Conservation (phyloP, 441 rosid species). For the Gossypium lobatum region DNA sequence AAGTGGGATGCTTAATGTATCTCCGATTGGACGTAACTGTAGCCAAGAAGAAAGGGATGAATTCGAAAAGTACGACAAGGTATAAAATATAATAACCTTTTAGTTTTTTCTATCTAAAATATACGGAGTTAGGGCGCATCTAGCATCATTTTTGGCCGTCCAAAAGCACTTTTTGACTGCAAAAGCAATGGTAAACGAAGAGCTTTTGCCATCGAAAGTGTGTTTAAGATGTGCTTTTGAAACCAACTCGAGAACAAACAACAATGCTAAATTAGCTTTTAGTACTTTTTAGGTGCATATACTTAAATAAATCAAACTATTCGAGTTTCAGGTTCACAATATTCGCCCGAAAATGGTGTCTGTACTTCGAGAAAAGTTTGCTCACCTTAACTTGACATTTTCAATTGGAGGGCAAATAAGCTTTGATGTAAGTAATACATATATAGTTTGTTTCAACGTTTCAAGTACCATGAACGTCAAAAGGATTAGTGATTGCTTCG, state of each 20-base stretch:
- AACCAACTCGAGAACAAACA: no score
- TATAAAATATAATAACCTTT: slow-evolving; percentile 17
- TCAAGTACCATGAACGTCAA: not conserved
- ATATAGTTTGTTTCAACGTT: not conserved
- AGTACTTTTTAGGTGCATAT: slow-evolving; percentile 11
- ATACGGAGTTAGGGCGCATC: not conserved
- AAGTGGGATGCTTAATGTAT: slow-evolving; percentile 94
- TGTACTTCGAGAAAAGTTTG: slow-evolving; percentile 75
- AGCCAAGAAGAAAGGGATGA: slow-evolving; percentile 99
- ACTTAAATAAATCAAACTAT: slow-evolving; percentile 6
- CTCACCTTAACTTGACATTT: slow-evolving; percentile 84
- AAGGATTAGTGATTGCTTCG: not conserved
- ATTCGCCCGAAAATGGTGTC: slow-evolving; percentile 81
- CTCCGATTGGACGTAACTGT: slow-evolving; percentile 97
- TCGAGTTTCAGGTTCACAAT: slow-evolving; percentile 65
- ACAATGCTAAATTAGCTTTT: no score
- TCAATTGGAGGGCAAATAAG: slow-evolving; percentile 97
- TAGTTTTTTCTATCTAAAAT: not conserved
- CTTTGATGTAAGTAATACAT: slow-evolving; percentile 65
- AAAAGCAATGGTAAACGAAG: no score
- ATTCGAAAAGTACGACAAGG: slow-evolving; percentile 92
- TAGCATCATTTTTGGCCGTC: no score
- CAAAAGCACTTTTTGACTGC: no score
- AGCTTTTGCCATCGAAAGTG: no score
- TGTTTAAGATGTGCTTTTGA: no score